Conservation (phyloP, 2,329 filamentous ascomycete species). For the Cladosporium sp. region DNA sequence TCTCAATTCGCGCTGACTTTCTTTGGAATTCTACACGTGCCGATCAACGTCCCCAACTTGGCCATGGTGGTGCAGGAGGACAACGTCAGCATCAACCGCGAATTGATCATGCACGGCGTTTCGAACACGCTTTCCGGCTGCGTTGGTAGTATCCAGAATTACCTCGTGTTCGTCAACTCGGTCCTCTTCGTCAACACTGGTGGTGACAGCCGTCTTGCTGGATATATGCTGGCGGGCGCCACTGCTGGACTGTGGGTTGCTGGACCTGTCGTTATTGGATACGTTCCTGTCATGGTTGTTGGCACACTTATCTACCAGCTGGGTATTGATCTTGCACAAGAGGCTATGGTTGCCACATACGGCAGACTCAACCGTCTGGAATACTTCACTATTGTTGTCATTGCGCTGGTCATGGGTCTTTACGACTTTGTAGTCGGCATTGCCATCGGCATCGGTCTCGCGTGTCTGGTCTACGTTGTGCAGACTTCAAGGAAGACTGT, state of each 20-base stretch:
- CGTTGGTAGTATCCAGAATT: slow-evolving; percentile 87
- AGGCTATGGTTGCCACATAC: slow-evolving; percentile 83
- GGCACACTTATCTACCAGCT: slow-evolving; percentile 92
- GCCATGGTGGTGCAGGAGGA: slow-evolving; percentile 89
- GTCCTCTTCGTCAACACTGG: slow-evolving; percentile 94
- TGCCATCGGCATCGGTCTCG: slow-evolving; percentile 82
- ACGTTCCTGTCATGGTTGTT: slow-evolving; percentile 94
- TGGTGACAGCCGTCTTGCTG: slow-evolving; percentile 79
- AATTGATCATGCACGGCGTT: slow-evolving; percentile 85
- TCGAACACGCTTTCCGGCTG: slow-evolving; percentile 88
- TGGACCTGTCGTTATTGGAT: slow-evolving; percentile 84
- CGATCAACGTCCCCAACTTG: slow-evolving; percentile 93
- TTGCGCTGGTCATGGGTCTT: slow-evolving; percentile 91
- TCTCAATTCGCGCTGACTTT: slow-evolving; percentile 97
- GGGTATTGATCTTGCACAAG: slow-evolving; percentile 83
- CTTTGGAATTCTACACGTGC: slow-evolving; percentile 93
- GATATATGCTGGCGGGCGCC: slow-evolving; percentile 72
- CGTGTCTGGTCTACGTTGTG: slow-evolving; percentile 84
- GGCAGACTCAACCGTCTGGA: slow-evolving; percentile 83
- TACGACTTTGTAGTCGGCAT: slow-evolving; percentile 97
- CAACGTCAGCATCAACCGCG: slow-evolving; percentile 82
- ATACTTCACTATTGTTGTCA: slow-evolving; percentile 81
- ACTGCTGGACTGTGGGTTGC: slow-evolving; percentile 80
- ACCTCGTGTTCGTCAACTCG: slow-evolving; percentile 95
- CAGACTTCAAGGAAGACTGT: slow-evolving; percentile 88